Conservation (phyloP, 1,284 basidiomycete genomes). For the Cryptococcus wingfieldii region DNA sequence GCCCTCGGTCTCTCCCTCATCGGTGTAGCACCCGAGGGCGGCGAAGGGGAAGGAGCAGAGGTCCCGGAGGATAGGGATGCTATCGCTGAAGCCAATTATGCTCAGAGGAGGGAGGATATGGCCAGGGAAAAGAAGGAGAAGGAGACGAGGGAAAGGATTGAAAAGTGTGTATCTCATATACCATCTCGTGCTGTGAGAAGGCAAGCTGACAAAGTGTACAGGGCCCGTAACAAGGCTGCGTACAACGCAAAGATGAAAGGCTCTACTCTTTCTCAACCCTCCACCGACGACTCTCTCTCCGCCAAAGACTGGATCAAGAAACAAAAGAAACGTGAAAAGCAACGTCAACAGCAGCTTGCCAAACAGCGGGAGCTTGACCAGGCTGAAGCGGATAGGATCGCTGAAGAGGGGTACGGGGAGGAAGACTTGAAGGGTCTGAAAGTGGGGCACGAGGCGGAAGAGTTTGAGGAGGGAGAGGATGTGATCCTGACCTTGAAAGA, state of each 20-base stretch:
- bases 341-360: constrained; percentile 70
- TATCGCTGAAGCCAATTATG: constrained; percentile 76
- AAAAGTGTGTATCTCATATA: constrained; percentile 67
- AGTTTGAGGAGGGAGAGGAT: constrained; percentile 86
- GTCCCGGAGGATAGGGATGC: constrained; percentile 56
- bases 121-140: constrained; percentile 68
- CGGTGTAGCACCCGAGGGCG: constrained; percentile 55
- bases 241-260: constrained; percentile 86
- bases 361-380: constrained; percentile 69
- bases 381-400: constrained; percentile 73
- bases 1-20: constrained; percentile 91
- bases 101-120: constrained; percentile 64
- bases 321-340: constrained; percentile 81
- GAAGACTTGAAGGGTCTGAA: constrained; percentile 85
- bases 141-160: constrained; percentile 71
- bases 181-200: background rate
- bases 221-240: constrained; percentile 73
- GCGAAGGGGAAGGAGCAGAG: constrained; percentile 53
- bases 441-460: constrained; percentile 91
- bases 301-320: constrained; percentile 82
- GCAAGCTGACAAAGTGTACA: constrained; percentile 5
- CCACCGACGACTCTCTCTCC: constrained; percentile 56
- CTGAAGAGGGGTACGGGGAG: constrained; percentile 60
- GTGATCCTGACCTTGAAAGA: constrained; percentile 95
- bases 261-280: constrained; percentile 77